Evolutionary conservation across 805 yeast species (phyloP).

Genomic region (Metschnikowia picachoensis): DNA sequence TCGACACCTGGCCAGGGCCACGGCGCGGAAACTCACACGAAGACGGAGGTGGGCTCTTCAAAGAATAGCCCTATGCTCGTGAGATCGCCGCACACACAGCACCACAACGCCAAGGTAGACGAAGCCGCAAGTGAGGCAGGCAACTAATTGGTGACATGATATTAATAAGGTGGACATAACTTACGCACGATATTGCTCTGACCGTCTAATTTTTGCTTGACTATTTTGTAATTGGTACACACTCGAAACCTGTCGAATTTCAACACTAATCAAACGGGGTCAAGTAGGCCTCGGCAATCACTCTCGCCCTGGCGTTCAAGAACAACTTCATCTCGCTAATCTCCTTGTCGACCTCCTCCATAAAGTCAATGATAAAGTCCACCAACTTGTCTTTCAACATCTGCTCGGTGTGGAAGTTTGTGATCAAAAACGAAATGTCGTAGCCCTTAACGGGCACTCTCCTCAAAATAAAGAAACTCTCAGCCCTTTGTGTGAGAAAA

Average conservation of each 20-base stretch:
- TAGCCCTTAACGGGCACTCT: constrained; percentile 87
- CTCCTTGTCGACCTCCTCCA: constrained; percentile 99
- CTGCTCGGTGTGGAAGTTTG: constrained; percentile 91
- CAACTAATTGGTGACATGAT: background rate
- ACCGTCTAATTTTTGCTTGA: too few species aligned
- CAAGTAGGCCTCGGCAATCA: constrained; percentile 92
- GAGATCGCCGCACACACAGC: constrained; percentile 8
- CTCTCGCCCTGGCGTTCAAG: constrained; percentile 95
- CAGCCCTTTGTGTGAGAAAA: constrained; percentile 93
- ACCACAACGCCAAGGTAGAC: constrained; percentile 1
- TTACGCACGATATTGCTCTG: too few species aligned
- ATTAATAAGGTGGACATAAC: too few species aligned
- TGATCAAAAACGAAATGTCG: constrained; percentile 88
- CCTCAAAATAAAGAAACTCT: constrained; percentile 86
- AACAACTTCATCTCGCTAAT: constrained; percentile 97
- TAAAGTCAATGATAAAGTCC: constrained; percentile 94
- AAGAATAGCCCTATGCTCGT: constrained; percentile 6
- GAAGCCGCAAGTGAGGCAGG: background rate
- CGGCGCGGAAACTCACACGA: background rate
- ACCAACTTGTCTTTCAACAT: constrained; percentile 94
- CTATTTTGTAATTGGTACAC: background rate
- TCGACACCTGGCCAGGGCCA: constrained; percentile 3
- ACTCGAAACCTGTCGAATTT: constrained; percentile 11
- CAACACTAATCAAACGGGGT: constrained; percentile 72
- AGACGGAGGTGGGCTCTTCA: constrained; percentile 1